These are phyloP conservation scores for Acarospora socialis DNA, from an alignment of 2,329 filamentous ascomycete genomes.

Conservation along the genomic window DNA sequence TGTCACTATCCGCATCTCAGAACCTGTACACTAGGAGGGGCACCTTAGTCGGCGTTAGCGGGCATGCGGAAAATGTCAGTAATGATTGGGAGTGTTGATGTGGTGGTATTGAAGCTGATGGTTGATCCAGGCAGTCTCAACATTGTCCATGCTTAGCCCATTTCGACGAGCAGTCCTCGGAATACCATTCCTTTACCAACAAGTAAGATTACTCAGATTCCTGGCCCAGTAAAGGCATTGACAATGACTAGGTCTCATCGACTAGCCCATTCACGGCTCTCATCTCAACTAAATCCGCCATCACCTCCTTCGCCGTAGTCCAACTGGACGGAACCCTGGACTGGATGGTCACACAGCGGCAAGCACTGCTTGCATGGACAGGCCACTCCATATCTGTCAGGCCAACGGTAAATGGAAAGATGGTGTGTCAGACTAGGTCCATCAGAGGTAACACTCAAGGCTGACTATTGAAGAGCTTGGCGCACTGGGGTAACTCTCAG, in stretches of 20 bases:
- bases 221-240: slow-evolving; percentile 1
- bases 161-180: slow-evolving; percentile 65
- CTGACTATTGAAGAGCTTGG: slow-evolving; percentile 44
- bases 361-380: slow-evolving; percentile 89
- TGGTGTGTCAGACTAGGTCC: slow-evolving; percentile 34
- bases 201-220: slow-evolving; percentile 21
- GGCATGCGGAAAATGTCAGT: slow-evolving; percentile 75
- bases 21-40: slow-evolving; percentile 84
- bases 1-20: slow-evolving; percentile 84
- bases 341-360: slow-evolving; percentile 83
- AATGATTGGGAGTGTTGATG: slow-evolving; percentile 2
- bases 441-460: slow-evolving; percentile 2
- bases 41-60: slow-evolving; percentile 77
- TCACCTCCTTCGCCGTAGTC: slow-evolving; percentile 74
- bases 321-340: slow-evolving; percentile 87
- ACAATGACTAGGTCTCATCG: slow-evolving; percentile 51
- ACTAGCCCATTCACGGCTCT: slow-evolving; percentile 78
- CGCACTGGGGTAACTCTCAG: slow-evolving; percentile 83
- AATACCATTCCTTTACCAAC: slow-evolving; percentile 90
- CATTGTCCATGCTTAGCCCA: slow-evolving; percentile 73
- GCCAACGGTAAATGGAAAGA: slow-evolving; percentile 57
- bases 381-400: slow-evolving; percentile 69
- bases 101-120: not conserved
- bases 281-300: slow-evolving; percentile 73
- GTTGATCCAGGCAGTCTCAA: slow-evolving; percentile 59